These are phyloP conservation scores for Coemansia sp. DNA, from an alignment of 192 early-diverging fungal species.

Conservation along the genomic window DNA sequence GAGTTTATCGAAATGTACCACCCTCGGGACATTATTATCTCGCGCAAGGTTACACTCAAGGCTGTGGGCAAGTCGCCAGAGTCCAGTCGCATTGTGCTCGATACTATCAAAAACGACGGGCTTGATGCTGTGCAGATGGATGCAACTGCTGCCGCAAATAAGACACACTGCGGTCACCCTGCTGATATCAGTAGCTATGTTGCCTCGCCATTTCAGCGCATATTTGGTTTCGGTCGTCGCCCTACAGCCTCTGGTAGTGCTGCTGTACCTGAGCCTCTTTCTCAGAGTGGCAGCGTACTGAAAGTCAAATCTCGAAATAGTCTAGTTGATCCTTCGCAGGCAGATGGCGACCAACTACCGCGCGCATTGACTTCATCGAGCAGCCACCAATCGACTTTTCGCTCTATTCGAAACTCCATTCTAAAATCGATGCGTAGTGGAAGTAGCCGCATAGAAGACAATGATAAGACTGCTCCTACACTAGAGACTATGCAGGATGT, in stretches of 20 bases:
- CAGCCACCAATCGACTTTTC: slow-evolving; percentile 16
- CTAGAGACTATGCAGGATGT: neutral
- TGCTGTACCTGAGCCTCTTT: neutral
- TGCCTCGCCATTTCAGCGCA: slow-evolving; percentile 47
- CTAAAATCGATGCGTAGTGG: slow-evolving; percentile 3
- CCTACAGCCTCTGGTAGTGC: neutral
- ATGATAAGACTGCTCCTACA: too few species aligned
- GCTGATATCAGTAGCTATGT: slow-evolving; percentile 42
- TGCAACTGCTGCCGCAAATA: slow-evolving; percentile 43
- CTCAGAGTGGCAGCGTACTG: slow-evolving; percentile 15
- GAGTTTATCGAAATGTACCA: slow-evolving; percentile 71
- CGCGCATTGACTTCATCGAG: neutral
- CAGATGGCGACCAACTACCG: too few species aligned
- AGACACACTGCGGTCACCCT: slow-evolving; percentile 18
- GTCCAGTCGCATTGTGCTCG: slow-evolving; percentile 58
- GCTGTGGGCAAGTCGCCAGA: slow-evolving; percentile 59
- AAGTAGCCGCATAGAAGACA: neutral
- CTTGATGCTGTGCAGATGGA: slow-evolving; percentile 53
- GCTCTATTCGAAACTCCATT: slow-evolving; percentile 25
- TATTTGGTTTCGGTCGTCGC: slow-evolving; percentile 32
- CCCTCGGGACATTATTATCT: slow-evolving; percentile 59
- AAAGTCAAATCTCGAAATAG: slow-evolving; percentile 4
- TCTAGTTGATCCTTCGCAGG: too few species aligned
- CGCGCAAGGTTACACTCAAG: slow-evolving; percentile 66
- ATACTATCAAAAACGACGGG: slow-evolving; percentile 54